A percentile compares a stretch with the other conserved stretches of the same genome.
Evolutionary conservation across 305 asterid species (phyloP).

Genomic region (Solanum hybrid): DNA sequence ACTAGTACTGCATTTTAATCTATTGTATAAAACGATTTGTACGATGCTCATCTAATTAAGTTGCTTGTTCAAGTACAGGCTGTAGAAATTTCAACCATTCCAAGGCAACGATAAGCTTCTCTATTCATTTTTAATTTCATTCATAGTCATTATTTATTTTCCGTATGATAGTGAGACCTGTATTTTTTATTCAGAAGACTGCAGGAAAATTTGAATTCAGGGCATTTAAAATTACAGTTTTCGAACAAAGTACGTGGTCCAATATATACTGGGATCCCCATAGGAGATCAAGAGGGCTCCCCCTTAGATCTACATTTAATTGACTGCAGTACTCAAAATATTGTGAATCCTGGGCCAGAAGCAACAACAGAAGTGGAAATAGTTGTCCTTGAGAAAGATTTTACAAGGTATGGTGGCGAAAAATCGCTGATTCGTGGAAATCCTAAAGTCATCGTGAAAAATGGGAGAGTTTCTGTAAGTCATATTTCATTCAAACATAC

Average conservation of each 20-base stretch:
- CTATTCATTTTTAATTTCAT: background rate
- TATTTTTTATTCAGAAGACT: background rate
- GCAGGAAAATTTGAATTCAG: background rate
- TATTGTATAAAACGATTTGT: background rate
- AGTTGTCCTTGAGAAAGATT: constrained; percentile 26
- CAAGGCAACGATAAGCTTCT: background rate
- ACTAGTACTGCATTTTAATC: background rate
- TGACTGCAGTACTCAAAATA: constrained; percentile 25
- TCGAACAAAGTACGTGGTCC: constrained; percentile 13
- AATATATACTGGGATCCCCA: constrained; percentile 38
- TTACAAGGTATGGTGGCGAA: background rate
- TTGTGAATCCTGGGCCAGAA: constrained; percentile 28
- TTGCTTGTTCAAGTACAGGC: background rate
- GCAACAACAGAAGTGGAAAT: constrained; percentile 39
- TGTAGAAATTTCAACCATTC: background rate
- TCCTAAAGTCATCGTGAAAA: background rate
- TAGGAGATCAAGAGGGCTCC: constrained; percentile 20
- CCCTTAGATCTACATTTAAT: constrained; percentile 30
- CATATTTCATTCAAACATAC: constrained; percentile 8
- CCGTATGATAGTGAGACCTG: background rate
- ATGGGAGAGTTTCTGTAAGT: constrained; percentile 12
- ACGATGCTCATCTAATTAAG: background rate
- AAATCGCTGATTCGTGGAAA: constrained; percentile 8
- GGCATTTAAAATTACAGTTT: constrained; percentile 28
- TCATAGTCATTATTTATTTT: background rate